These are phyloP conservation scores for Amoebophrya sp. DNA, from an alignment of 169 alveolate genomes.

Conservation along the genomic window DNA sequence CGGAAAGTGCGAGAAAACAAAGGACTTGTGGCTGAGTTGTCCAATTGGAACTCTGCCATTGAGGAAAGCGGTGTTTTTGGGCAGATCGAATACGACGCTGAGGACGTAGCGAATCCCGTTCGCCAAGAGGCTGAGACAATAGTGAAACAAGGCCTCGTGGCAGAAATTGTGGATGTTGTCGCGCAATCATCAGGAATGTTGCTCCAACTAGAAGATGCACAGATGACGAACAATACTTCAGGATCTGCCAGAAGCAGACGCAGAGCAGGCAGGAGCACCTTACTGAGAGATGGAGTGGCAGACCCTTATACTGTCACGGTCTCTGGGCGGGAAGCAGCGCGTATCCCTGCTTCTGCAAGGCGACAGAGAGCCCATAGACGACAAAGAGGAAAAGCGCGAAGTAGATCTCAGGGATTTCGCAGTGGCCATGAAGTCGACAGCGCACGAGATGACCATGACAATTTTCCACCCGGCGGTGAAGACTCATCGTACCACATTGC, in stretches of 20 bases:
- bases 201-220: background rate
- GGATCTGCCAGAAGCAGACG: too few species aligned
- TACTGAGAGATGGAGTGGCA: too few species aligned
- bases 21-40: background rate
- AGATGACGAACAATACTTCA: background rate
- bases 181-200: background rate
- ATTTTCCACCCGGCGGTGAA: background rate
- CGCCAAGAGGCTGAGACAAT: background rate
- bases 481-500: too few species aligned
- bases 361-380: too few species aligned
- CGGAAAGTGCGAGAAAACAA: too few species aligned
- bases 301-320: too few species aligned
- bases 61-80: background rate
- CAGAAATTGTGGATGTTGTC: background rate
- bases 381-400: too few species aligned
- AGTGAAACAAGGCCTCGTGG: background rate
- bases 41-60: background rate
- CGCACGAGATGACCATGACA: too few species aligned
- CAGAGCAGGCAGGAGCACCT: too few species aligned
- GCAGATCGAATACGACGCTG: background rate
- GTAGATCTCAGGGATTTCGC: too few species aligned
- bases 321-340: background rate
- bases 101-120: background rate
- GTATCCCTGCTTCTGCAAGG: too few species aligned
- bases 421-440: too few species aligned